phyloP scores from a whole-genome alignment of 805 yeast genomes.

The Candida endomychidarum region DNA sequence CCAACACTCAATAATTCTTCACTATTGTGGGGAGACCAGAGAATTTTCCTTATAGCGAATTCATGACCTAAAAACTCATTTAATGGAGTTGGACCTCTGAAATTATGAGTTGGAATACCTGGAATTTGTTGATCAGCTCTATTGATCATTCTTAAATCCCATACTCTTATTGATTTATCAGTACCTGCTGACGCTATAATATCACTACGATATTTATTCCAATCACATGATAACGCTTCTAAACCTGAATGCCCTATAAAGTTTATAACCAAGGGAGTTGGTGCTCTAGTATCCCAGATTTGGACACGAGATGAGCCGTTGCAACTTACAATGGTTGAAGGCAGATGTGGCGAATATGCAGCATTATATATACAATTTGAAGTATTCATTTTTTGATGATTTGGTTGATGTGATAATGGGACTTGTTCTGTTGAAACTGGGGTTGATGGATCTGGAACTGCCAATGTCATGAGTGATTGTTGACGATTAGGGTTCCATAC shows the following conservation, averaged over 20 bases:
- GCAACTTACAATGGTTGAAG: slow-evolving; percentile 64
- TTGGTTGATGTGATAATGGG: slow-evolving; percentile 30
- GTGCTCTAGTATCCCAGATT: slow-evolving; percentile 77
- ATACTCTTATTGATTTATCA: slow-evolving; percentile 76
- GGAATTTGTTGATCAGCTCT: slow-evolving; percentile 35
- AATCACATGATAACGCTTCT: slow-evolving; percentile 80
- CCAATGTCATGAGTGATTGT: slow-evolving; percentile 56
- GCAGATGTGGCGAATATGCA: slow-evolving; percentile 80
- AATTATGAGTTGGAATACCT: slow-evolving; percentile 39
- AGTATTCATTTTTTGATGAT: slow-evolving; percentile 32
- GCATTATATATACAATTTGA: slow-evolving; percentile 76
- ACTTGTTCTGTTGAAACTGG: slow-evolving; percentile 28
- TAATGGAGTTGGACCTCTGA: slow-evolving; percentile 62
- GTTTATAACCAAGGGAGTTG: slow-evolving; percentile 58
- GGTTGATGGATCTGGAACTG: slow-evolving; percentile 9
- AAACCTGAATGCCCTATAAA: slow-evolving; percentile 76
- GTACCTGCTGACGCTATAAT: slow-evolving; percentile 90
- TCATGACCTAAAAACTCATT: slow-evolving; percentile 86
- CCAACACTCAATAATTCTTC: slow-evolving; percentile 72
- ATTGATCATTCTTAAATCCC: slow-evolving; percentile 81
- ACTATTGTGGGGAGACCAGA: slow-evolving; percentile 87
- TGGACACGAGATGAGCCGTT: slow-evolving; percentile 74
- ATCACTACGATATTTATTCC: slow-evolving; percentile 83
- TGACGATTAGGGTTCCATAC: slow-evolving; percentile 69
- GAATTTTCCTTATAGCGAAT: slow-evolving; percentile 77